These are phyloP conservation scores for Hygrophila difformis DNA, from an alignment of 257 asterid species.

Conservation along the genomic window DNA sequence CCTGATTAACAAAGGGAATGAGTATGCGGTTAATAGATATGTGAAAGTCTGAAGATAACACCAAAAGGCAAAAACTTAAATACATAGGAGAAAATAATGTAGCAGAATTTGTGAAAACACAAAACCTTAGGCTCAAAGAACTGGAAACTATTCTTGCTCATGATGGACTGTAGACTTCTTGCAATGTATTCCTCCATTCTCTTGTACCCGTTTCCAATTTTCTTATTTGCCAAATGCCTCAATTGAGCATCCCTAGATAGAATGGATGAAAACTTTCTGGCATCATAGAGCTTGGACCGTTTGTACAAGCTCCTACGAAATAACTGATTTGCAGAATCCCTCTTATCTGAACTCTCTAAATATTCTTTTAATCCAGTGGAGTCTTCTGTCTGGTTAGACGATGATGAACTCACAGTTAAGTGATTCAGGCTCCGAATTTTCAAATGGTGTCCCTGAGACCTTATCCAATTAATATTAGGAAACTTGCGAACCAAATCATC, in stretches of 20 bases:
- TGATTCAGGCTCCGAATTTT: conserved; percentile 55
- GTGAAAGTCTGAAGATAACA: conserved; percentile 2
- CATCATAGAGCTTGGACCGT: conserved; percentile 89
- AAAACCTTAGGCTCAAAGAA: conserved; percentile 85
- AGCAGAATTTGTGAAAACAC: conserved; percentile 12
- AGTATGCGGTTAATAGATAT: conserved; percentile 11
- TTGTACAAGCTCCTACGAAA: conserved; percentile 91
- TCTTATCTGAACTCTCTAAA: conserved; percentile 87
- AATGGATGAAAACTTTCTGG: conserved; percentile 82
- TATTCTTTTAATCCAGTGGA: conserved; percentile 89
- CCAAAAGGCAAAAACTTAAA: no score
- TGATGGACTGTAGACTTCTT: conserved; percentile 61
- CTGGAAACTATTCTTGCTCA: conserved; percentile 69
- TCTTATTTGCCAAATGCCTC: conserved; percentile 85
- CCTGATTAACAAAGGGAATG: conserved; percentile 41
- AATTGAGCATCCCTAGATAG: conserved; percentile 91
- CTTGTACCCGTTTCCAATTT: conserved; percentile 70
- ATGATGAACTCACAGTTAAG: conserved; percentile 37
- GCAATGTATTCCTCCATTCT: conserved; percentile 74
- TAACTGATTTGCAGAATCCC: conserved; percentile 80
- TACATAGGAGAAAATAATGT: conserved; percentile 11
- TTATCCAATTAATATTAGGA: conserved; percentile 78
- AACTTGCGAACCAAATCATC: conserved; percentile 71
- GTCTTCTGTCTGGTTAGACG: conserved; percentile 57
- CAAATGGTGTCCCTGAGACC: conserved; percentile 33